Evolutionary conservation across 352 stramenopile species (phyloP).

Genomic region (Phytopythium litorale): DNA sequence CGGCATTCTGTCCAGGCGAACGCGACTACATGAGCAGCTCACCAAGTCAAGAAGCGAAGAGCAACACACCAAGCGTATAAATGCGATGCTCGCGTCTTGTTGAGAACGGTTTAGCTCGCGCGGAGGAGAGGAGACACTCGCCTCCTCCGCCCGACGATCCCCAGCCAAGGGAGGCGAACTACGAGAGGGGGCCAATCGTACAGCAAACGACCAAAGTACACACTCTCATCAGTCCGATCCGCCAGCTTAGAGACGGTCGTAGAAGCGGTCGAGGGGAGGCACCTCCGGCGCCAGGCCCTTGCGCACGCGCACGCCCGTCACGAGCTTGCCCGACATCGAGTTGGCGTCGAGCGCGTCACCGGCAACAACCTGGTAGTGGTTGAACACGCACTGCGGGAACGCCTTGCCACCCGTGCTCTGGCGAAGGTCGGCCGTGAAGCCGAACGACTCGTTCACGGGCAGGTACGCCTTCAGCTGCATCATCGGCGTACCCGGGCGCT

Average conservation of each 20-base stretch:
- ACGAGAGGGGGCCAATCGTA: conserved; percentile 2
- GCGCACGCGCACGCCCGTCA: conserved; percentile 93
- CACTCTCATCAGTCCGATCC: conserved; percentile 12
- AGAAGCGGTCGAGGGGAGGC: conserved; percentile 97
- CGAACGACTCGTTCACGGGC: conserved; percentile 99
- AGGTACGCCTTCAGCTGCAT: conserved; percentile 99
- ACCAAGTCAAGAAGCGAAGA: no score
- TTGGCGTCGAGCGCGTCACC: conserved; percentile 90
- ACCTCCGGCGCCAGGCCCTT: conserved; percentile 98
- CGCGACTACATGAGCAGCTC: not conserved
- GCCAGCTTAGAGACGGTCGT: conserved; percentile 98
- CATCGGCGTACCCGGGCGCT: conserved; percentile 97
- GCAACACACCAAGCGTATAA: not conserved
- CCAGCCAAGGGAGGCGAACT: not conserved
- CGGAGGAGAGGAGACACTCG: not conserved
- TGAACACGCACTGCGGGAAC: conserved; percentile 99
- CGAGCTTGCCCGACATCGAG: conserved; percentile 95
- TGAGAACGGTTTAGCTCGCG: not conserved
- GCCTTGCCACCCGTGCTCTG: conserved; percentile 99
- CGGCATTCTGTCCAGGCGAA: no score
- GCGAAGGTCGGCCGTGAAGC: conserved; percentile 98
- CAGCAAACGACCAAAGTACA: conserved; percentile 2
- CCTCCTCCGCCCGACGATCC: not conserved
- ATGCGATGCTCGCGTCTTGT: conserved; percentile 7
- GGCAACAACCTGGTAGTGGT: conserved; percentile 97